Conservation (phyloP, 1,284 basidiomycete genomes). For the Ustilago bromivora region DNA sequence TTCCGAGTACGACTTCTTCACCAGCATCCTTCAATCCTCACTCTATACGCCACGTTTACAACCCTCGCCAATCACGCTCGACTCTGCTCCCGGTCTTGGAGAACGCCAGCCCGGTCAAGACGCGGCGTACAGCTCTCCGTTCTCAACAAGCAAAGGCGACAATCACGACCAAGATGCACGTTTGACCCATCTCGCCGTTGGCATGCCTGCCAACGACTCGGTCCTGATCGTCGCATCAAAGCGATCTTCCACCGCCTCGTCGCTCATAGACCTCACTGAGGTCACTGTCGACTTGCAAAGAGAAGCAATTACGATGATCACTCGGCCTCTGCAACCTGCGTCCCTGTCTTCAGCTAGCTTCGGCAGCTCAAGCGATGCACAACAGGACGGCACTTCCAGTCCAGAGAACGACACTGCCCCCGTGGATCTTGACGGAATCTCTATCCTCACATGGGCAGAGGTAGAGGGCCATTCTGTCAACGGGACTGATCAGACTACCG, state of each 20-base stretch:
- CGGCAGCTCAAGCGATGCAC: not conserved
- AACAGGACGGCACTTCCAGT: not conserved
- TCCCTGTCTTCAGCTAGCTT: constrained; percentile 20
- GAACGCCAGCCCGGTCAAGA: constrained; percentile 1
- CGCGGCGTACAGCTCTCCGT: constrained; percentile 9
- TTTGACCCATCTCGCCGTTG: constrained; percentile 46
- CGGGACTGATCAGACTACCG: constrained; percentile 3
- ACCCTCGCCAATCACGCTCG: constrained; percentile 44
- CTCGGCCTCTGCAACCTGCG: constrained; percentile 34
- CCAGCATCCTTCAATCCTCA: constrained; percentile 29
- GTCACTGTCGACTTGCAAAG: constrained; percentile 33
- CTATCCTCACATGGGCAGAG: constrained; percentile 36
- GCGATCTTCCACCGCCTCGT: constrained; percentile 8
- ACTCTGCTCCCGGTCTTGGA: constrained; percentile 15
- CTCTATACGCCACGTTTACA: constrained; percentile 36
- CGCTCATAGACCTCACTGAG: constrained; percentile 35
- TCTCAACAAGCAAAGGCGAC: not conserved
- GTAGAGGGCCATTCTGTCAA: constrained; percentile 4
- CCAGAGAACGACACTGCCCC: not conserved
- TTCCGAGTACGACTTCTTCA: constrained; percentile 14
- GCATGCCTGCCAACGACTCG: constrained; percentile 39
- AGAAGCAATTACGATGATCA: constrained; percentile 42
- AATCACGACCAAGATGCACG: not conserved
- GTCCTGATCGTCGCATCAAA: constrained; percentile 37
- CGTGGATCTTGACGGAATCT: not conserved